phyloP scores from a whole-genome alignment of 768 basidiomycete genomes.

The Pluteus cervinus region DNA sequence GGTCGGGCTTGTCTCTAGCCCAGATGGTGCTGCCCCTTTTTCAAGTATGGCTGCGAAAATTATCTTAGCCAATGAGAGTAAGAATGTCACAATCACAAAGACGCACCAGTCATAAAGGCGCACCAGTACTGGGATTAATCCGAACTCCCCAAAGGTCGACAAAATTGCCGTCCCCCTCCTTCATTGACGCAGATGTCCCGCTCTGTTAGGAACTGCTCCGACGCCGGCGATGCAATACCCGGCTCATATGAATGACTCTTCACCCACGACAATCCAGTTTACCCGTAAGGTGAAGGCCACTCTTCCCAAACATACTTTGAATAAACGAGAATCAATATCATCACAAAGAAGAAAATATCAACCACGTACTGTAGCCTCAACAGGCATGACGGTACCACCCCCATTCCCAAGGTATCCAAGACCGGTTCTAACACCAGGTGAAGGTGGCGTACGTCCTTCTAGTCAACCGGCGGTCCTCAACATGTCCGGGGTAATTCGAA shows the following conservation, averaged over 20 bases:
- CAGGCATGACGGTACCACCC: conserved; percentile 92
- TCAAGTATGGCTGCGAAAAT: too few relatives aligned
- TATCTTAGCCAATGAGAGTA: too few relatives aligned
- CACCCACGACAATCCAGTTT: conserved; percentile 94
- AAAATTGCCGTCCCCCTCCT: conserved; percentile 96
- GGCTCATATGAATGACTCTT: conserved; percentile 86
- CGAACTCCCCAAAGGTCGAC: too few relatives aligned
- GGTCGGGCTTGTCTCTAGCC: too few relatives aligned
- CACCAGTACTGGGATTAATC: too few relatives aligned
- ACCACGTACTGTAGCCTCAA: conserved; percentile 88
- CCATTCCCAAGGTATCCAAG: conserved; percentile 95
- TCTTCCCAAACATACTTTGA: conserved; percentile 97
- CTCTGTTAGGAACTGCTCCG: conserved; percentile 78
- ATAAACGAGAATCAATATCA: too few relatives aligned
- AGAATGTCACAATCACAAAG: too few relatives aligned
- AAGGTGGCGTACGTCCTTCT: conserved; percentile 63
- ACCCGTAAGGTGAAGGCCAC: conserved; percentile 85
- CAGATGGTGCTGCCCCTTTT: too few relatives aligned
- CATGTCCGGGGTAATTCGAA: conserved; percentile 80
- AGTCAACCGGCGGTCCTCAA: too few relatives aligned
- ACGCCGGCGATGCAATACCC: conserved; percentile 69
- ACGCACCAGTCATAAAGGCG: too few relatives aligned
- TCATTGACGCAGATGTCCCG: conserved; percentile 89
- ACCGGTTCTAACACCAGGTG: conserved; percentile 90
- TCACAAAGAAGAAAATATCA: not conserved